phyloP scores from a whole-genome alignment of 257 asterid genomes.

The Rauvolfia tetraphylla region DNA sequence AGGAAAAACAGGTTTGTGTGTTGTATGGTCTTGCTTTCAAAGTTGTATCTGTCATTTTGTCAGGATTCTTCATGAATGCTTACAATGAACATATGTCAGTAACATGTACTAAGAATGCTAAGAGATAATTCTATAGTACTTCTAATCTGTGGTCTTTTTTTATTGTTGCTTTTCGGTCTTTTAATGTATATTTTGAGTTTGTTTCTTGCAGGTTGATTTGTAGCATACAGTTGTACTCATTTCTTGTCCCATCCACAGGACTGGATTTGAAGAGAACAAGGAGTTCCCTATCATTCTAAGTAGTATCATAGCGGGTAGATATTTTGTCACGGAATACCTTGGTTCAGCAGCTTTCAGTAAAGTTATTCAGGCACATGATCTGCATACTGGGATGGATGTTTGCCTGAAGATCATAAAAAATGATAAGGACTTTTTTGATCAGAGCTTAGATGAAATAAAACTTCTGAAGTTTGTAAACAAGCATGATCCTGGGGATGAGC shows the following conservation, averaged over 20 bases:
- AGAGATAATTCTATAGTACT: background rate
- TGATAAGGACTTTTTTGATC: constrained; percentile 87
- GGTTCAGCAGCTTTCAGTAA: constrained; percentile 96
- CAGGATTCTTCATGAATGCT: constrained; percentile 5
- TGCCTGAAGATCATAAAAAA: constrained; percentile 91
- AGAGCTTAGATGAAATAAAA: constrained; percentile 87
- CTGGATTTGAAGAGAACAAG: constrained; percentile 86
- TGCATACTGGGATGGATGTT: constrained; percentile 65
- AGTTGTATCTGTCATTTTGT: background rate
- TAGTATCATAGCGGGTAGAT: constrained; percentile 68
- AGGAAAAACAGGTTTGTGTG: constrained; percentile 75
- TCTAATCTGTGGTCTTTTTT: background rate
- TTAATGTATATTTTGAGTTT: constrained; percentile 26
- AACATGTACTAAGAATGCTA: background rate
- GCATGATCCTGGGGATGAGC: constrained; percentile 77
- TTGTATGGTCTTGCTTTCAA: background rate
- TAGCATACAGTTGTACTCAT: constrained; percentile 48
- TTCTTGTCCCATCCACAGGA: constrained; percentile 62
- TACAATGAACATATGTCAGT: background rate
- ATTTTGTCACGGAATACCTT: constrained; percentile 60
- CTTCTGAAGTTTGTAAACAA: constrained; percentile 84
- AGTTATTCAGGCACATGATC: constrained; percentile 84
- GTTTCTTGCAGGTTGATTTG: constrained; percentile 40
- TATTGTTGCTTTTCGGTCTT: constrained; percentile 5
- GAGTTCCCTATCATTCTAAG: constrained; percentile 73